Conservation (phyloP, 2,329 filamentous ascomycete genomes). For the Alternaria postmessia region DNA sequence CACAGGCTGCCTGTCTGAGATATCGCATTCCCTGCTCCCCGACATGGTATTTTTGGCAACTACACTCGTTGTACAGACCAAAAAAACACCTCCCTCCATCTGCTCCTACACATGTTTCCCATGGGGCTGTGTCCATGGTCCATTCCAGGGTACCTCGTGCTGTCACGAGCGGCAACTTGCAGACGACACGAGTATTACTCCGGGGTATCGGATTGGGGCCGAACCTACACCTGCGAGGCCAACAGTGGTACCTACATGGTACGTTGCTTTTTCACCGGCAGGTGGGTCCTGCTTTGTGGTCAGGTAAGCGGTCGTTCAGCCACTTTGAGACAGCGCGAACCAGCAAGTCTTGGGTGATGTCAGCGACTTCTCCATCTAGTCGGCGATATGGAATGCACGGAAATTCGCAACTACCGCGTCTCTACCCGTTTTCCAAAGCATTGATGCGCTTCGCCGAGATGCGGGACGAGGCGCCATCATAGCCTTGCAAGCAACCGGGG, state of each 20-base stretch:
- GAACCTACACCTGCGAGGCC: neutral
- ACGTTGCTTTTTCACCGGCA: constrained; percentile 8
- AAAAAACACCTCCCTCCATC: neutral
- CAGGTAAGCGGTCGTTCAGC: constrained; percentile 9
- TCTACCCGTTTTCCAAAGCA: constrained; percentile 1
- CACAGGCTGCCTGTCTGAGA: neutral
- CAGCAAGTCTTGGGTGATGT: constrained; percentile 6
- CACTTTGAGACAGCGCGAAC: constrained; percentile 11
- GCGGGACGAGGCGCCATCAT: constrained; percentile 16
- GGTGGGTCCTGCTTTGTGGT: constrained; percentile 6
- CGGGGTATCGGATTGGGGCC: constrained; percentile 6
- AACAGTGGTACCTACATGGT: neutral
- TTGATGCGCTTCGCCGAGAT: constrained; percentile 18
- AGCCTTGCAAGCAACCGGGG: constrained; percentile 8
- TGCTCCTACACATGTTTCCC: constrained; percentile 4
- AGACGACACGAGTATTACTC: constrained; percentile 8
- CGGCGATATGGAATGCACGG: neutral
- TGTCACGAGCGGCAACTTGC: constrained; percentile 12
- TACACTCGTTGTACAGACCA: constrained; percentile 1
- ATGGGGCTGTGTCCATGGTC: constrained; percentile 4
- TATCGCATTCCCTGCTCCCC: constrained; percentile 5
- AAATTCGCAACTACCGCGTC: constrained; percentile 8
- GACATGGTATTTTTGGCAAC: constrained; percentile 4
- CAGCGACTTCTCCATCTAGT: constrained; percentile 1
- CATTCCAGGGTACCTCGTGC: constrained; percentile 11